Evolutionary conservation across 495 filamentous ascomycete genomes (phyloP).

Genomic region (Neurospora terricola): DNA sequence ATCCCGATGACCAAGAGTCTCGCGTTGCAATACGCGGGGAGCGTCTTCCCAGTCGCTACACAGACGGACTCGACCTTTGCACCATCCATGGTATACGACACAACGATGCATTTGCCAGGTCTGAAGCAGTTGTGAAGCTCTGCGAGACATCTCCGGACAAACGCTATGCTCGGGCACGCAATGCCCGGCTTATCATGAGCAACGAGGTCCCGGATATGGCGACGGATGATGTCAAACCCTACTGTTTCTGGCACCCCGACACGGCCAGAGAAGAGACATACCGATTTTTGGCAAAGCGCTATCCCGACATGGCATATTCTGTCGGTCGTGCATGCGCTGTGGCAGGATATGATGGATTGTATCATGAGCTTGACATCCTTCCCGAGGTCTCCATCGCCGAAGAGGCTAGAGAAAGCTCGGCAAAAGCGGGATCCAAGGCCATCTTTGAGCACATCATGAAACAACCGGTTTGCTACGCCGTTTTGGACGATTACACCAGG

Average conservation of each 20-base stretch:
- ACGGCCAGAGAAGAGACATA: conserved; percentile 26
- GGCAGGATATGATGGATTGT: conserved; percentile 8
- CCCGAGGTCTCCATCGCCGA: conserved; percentile 12
- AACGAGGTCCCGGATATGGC: conserved; percentile 24
- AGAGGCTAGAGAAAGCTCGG: conserved; percentile 6
- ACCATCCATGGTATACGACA: background rate
- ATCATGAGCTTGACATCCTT: conserved; percentile 8
- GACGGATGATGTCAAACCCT: conserved; percentile 20
- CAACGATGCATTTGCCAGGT: background rate
- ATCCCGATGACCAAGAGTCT: background rate
- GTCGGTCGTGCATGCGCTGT: conserved; percentile 12
- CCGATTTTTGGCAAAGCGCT: conserved; percentile 10
- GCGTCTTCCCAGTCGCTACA: background rate
- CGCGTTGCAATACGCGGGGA: background rate
- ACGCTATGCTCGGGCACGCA: conserved; percentile 12
- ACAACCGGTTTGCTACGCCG: conserved; percentile 1
- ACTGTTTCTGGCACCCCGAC: conserved; percentile 37
- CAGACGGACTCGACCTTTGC: background rate
- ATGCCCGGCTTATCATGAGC: conserved; percentile 33
- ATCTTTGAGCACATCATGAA: conserved; percentile 8
- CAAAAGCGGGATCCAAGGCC: background rate
- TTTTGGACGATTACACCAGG: conserved; percentile 11
- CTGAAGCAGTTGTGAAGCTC: background rate
- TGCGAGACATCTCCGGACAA: background rate
- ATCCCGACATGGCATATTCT: conserved; percentile 8